Percentiles rank a stretch among this genome's conserved stretches.
Conservation (phyloP, 2,329 filamentous ascomycete species). For the Botrytis fabae region DNA sequence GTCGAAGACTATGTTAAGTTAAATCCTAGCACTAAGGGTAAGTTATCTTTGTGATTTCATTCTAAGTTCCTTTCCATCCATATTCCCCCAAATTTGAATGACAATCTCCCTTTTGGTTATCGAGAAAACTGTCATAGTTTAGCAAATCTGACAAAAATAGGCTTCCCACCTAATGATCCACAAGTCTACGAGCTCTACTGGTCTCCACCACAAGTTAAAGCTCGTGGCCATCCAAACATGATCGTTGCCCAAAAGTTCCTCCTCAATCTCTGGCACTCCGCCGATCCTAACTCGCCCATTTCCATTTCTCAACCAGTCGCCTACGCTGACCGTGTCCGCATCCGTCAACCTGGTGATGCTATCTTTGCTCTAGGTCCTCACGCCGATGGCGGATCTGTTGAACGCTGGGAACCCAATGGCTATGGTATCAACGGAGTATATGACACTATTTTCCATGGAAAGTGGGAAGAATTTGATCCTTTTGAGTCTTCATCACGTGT, state of each 20-base stretch:
- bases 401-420: constrained; percentile 70
- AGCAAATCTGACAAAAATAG: not conserved
- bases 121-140: not conserved
- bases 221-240: constrained; percentile 65
- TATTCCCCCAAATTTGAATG: too few species aligned
- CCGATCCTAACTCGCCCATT: constrained; percentile 44
- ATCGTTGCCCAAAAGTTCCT: constrained; percentile 61
- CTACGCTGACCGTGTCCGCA: constrained; percentile 66
- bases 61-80: not conserved
- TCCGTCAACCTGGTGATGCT: constrained; percentile 69
- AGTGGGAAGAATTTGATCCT: constrained; percentile 79
- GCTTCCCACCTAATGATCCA: constrained; percentile 65
- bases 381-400: constrained; percentile 71
- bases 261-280: constrained; percentile 60
- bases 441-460: constrained; percentile 67
- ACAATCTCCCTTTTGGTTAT: not conserved
- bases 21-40: constrained; percentile 60
- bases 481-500: constrained; percentile 76
- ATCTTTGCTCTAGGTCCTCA: constrained; percentile 73
- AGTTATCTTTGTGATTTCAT: not conserved
- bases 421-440: constrained; percentile 71
- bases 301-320: constrained; percentile 57
- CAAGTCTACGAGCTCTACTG: constrained; percentile 77
- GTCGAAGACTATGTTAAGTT: constrained; percentile 63
- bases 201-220: constrained; percentile 67